phyloP scores from a whole-genome alignment of 768 basidiomycete genomes.

The Collybia mongolica region DNA sequence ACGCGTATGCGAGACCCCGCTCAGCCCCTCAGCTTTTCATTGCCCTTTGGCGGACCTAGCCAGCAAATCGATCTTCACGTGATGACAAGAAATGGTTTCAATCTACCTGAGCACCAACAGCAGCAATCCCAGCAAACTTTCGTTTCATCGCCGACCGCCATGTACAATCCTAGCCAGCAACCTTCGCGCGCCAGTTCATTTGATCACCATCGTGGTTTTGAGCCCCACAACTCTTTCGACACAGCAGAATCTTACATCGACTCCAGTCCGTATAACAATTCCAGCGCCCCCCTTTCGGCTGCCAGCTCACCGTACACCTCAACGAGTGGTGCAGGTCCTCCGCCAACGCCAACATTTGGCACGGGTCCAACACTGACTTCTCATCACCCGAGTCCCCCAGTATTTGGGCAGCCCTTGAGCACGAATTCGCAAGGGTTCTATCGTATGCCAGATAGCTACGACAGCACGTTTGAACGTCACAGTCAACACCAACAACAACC shows the following conservation, averaged over 20 bases:
- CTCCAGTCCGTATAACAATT: slow-evolving; percentile 27
- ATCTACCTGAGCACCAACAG: slow-evolving; percentile 14
- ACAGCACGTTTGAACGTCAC: slow-evolving; percentile 13
- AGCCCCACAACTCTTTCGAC: slow-evolving; percentile 15
- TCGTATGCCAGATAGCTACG: slow-evolving; percentile 15
- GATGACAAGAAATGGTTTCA: too few species aligned
- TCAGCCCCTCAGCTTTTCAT: slow-evolving; percentile 14
- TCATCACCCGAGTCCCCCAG: slow-evolving; percentile 23
- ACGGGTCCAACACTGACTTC: slow-evolving; percentile 1
- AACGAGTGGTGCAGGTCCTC: slow-evolving; percentile 13
- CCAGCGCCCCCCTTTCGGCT: slow-evolving; percentile 20
- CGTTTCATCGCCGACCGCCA: slow-evolving; percentile 2
- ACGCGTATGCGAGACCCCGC: slow-evolving; percentile 5
- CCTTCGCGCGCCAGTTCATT: slow-evolving; percentile 18
- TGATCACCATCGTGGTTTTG: slow-evolving; percentile 16
- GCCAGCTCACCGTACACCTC: slow-evolving; percentile 30
- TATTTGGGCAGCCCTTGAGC: slow-evolving; percentile 17
- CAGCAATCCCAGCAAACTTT: slow-evolving; percentile 16
- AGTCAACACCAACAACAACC: slow-evolving; percentile 13
- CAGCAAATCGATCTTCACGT: background rate
- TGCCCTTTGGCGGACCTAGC: slow-evolving; percentile 12
- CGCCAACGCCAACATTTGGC: slow-evolving; percentile 26
- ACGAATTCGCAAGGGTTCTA: slow-evolving; percentile 17
- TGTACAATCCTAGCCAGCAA: slow-evolving; percentile 9
- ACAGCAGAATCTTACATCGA: slow-evolving; percentile 3